Conservation (phyloP, 2,329 filamentous ascomycete genomes). For the Pestalotiopsis sp. region DNA sequence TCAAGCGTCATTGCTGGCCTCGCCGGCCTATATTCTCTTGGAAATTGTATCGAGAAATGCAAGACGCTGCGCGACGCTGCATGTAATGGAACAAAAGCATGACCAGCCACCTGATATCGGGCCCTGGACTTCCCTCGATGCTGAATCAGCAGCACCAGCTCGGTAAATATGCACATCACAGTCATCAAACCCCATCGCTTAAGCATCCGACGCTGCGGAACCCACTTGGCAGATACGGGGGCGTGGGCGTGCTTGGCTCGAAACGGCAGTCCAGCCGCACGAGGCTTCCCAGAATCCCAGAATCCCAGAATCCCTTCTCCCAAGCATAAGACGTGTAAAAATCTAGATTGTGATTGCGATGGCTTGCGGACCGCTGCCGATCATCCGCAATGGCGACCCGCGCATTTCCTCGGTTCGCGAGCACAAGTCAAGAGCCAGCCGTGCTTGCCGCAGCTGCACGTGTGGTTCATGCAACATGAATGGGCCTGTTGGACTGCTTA, state of each 20-base stretch:
- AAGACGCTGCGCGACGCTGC: neutral
- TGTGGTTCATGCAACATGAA: neutral
- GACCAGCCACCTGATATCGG: neutral
- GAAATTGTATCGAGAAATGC: neutral
- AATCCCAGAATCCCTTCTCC: neutral
- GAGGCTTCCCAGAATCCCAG: neutral
- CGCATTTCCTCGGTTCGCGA: neutral
- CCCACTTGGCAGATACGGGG: slow-evolving; percentile 1
- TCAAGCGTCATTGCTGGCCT: neutral
- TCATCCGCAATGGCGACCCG: neutral
- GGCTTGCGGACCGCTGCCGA: neutral
- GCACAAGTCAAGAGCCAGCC: neutral
- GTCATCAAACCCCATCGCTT: neutral
- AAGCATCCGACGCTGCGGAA: neutral
- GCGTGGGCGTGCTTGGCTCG: neutral
- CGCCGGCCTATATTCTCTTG: neutral
- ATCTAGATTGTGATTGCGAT: neutral
- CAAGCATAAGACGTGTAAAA: neutral
- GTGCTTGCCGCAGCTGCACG: neutral
- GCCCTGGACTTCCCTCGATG: neutral
- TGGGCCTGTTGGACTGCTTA: neutral
- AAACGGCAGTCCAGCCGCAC: slow-evolving; percentile 1
- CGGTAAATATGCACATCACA: neutral
- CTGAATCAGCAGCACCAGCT: neutral
- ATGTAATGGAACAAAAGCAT: neutral